These are phyloP conservation scores for Nakazawaea anatomiae DNA, from an alignment of 805 yeast species.

Conservation along the genomic window DNA sequence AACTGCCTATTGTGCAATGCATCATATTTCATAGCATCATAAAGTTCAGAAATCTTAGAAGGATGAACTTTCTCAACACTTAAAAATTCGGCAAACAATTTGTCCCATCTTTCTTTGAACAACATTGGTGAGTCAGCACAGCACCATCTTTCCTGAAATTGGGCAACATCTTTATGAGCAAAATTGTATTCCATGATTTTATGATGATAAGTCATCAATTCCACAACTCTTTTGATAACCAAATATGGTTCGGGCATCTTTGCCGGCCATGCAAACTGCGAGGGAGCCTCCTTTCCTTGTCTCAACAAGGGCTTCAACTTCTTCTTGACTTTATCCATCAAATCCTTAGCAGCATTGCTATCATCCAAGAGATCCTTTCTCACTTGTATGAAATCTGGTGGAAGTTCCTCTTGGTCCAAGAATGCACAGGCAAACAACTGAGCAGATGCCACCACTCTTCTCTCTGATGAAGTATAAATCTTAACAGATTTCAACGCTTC, in stretches of 20 bases:
- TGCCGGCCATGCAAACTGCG: constrained; percentile 98
- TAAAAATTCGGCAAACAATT: constrained; percentile 84
- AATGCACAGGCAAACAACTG: constrained; percentile 75
- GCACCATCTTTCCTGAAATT: constrained; percentile 84
- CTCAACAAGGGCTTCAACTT: constrained; percentile 89
- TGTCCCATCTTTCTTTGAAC: constrained; percentile 96
- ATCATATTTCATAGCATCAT: constrained; percentile 98
- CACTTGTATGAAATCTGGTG: constrained; percentile 73
- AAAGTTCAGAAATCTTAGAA: constrained; percentile 89
- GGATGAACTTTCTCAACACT: constrained; percentile 97
- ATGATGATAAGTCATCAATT: constrained; percentile 88
- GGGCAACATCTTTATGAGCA: constrained; percentile 54
- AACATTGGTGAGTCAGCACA: constrained; percentile 91
- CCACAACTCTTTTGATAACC: constrained; percentile 91
- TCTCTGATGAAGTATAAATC: constrained; percentile 86
- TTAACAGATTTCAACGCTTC: constrained; percentile 80
- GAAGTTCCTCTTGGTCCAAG: constrained; percentile 62
- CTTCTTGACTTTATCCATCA: constrained; percentile 97
- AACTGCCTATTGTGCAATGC: constrained; percentile 93
- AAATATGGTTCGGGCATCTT: constrained; percentile 96
- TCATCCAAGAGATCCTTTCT: constrained; percentile 92
- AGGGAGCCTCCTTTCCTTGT: constrained; percentile 95
- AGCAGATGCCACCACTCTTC: constrained; percentile 92
- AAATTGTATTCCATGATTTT: constrained; percentile 80
- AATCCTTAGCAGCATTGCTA: constrained; percentile 94